These are phyloP conservation scores for Colletotrichum endophyticum DNA, from an alignment of 2,329 filamentous ascomycete species.

Conservation along the genomic window DNA sequence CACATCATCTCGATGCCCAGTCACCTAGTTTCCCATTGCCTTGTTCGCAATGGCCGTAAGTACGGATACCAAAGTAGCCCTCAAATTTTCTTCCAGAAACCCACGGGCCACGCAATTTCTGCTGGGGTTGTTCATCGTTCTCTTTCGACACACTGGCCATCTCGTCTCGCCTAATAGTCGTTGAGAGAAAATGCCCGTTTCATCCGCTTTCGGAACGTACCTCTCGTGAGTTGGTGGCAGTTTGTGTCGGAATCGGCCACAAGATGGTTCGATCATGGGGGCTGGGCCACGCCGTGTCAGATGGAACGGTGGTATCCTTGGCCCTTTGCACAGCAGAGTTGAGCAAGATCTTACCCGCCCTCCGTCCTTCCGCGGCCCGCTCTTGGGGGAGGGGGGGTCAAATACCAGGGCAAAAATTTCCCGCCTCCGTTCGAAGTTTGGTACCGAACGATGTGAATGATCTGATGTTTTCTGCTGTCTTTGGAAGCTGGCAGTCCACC, in stretches of 20 bases:
- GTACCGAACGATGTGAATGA: background rate
- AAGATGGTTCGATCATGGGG: constrained; percentile 7
- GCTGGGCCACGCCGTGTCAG: background rate
- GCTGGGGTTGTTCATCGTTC: background rate
- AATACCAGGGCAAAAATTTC: background rate
- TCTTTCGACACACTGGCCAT: background rate
- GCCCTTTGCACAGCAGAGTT: background rate
- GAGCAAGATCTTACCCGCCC: constrained; percentile 1
- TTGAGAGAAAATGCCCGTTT: background rate
- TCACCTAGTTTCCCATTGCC: background rate
- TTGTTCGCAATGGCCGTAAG: background rate
- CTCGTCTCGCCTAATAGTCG: background rate
- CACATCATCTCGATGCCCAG: background rate
- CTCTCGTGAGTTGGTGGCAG: background rate
- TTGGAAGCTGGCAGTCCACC: background rate
- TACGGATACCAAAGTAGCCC: background rate
- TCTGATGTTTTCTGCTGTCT: background rate
- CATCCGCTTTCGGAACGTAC: background rate
- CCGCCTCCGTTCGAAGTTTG: background rate
- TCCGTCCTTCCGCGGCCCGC: constrained; percentile 5
- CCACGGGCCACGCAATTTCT: background rate
- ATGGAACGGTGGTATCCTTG: background rate
- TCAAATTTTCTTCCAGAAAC: background rate
- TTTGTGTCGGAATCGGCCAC: background rate
- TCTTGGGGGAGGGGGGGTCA: background rate